Conservation (phyloP, 306 rosid species). For the Cucumis melo region DNA sequence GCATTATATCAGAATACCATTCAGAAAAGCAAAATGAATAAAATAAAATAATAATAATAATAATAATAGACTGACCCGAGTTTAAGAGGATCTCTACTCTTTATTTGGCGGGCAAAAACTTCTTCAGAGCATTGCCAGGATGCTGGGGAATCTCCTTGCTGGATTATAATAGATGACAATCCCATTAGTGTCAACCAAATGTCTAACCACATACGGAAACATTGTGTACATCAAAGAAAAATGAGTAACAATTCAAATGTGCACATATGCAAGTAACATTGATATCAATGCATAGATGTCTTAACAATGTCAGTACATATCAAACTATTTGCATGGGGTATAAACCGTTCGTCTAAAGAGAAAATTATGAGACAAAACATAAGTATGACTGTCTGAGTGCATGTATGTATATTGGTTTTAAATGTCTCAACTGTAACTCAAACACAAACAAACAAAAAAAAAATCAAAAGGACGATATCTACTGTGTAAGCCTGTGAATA, state of each 20-base stretch:
- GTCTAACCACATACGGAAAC: neutral
- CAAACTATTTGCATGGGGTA: neutral
- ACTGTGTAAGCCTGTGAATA: neutral
- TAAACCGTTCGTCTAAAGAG: too few species aligned
- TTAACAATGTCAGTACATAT: neutral
- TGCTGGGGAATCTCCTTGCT: constrained; percentile 76
- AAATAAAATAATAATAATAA: neutral
- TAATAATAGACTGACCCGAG: constrained; percentile 42
- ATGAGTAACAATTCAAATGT: neutral
- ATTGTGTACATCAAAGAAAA: neutral
- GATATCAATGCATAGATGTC: neutral
- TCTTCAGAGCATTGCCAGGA: constrained; percentile 98
- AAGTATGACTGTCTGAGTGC: neutral
- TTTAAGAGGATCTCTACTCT: constrained; percentile 83
- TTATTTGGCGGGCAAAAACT: constrained; percentile 64
- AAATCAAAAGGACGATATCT: neutral
- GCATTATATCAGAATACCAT: neutral
- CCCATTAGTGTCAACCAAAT: neutral
- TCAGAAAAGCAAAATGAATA: neutral
- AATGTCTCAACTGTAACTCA: neutral
- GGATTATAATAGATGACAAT: constrained; percentile 2
- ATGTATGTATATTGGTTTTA: neutral
- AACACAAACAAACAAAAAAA: neutral
- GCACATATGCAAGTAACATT: neutral
- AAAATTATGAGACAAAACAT: neutral